These are phyloP conservation scores for Cercophora samala DNA, from an alignment of 495 filamentous ascomycete species.

Conservation along the genomic window DNA sequence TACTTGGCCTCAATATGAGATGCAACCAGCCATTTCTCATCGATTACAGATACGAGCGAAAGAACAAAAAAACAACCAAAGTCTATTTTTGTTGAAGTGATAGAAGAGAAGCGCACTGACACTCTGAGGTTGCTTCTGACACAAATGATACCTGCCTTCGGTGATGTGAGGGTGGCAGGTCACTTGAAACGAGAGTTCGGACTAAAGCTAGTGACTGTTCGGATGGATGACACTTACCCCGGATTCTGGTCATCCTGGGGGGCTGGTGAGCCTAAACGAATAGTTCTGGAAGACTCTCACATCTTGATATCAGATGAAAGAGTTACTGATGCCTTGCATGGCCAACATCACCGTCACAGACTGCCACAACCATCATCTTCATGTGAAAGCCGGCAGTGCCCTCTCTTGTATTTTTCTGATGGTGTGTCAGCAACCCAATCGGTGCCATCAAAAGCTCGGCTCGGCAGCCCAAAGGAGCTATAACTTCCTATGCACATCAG, in stretches of 20 bases:
- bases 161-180: neutral
- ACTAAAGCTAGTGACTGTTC: neutral
- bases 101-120: neutral
- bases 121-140: neutral
- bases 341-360: neutral
- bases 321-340: neutral
- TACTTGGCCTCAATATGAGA: neutral
- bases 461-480: slow-evolving; percentile 4
- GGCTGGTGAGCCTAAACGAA: neutral
- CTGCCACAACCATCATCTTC: neutral
- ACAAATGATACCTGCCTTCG: neutral
- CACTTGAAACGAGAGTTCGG: neutral
- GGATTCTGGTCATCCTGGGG: neutral
- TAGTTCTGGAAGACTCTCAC: neutral
- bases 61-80: neutral
- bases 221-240: neutral
- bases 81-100: neutral
- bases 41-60: neutral
- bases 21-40: neutral
- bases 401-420: neutral
- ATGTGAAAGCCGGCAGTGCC: neutral
- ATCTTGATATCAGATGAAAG: neutral
- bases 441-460: neutral
- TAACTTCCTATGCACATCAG: neutral
- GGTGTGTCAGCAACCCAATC: neutral